Evolutionary conservation across 768 basidiomycete species (phyloP).

Genomic region (Mycena filopes): DNA sequence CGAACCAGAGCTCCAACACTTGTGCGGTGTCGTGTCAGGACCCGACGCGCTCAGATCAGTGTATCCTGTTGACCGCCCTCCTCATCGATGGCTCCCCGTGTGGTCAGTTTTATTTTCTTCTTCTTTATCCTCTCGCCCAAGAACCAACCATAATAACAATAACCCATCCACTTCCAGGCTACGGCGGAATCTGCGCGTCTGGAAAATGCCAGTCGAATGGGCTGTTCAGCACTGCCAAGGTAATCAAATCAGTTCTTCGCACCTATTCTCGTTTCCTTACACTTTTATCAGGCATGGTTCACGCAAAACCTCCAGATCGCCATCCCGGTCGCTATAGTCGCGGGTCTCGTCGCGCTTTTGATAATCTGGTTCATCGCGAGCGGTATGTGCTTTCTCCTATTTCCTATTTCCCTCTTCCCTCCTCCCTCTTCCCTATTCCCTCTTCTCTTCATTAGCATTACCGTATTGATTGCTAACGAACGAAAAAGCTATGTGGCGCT

Average conservation of each 20-base stretch:
- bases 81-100: slow-evolving; percentile 88
- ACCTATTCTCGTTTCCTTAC: no score
- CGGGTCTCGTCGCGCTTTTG: slow-evolving; percentile 67
- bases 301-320: slow-evolving; percentile 79
- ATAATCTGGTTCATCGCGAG: slow-evolving; percentile 62
- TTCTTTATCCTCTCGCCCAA: slow-evolving; percentile 26
- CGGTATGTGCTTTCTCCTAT: slow-evolving; percentile 44
- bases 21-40: slow-evolving; percentile 88
- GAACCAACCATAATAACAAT: no score
- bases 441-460: not conserved
- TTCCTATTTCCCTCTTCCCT: not conserved
- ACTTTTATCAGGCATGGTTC: slow-evolving; percentile 74
- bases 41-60: slow-evolving; percentile 67
- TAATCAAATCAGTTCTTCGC: no score
- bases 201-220: slow-evolving; percentile 72
- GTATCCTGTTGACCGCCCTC: slow-evolving; percentile 74
- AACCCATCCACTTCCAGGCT: slow-evolving; percentile 59
- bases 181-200: slow-evolving; percentile 73
- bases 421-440: not conserved
- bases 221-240: slow-evolving; percentile 70
- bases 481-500: slow-evolving; percentile 26
- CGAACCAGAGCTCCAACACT: slow-evolving; percentile 66
- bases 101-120: slow-evolving; percentile 57
- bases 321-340: slow-evolving; percentile 82
- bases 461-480: no score